Conservation (phyloP, 306 rosid species). For the Alnus glutinosa region DNA sequence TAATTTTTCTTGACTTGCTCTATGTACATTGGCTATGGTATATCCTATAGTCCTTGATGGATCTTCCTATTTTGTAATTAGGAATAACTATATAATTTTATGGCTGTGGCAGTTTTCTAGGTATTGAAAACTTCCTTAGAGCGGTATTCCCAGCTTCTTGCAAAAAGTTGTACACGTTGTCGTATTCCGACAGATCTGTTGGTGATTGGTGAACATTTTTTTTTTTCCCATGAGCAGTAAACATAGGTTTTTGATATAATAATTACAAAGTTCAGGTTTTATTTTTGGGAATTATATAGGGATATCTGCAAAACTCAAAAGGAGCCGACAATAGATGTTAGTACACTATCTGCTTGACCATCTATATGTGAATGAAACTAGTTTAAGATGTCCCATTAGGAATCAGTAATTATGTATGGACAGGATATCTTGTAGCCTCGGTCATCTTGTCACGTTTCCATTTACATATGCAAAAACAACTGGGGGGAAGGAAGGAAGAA, state of each 20-base stretch:
- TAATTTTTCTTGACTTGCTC: slow-evolving; percentile 19
- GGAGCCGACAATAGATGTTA: background rate
- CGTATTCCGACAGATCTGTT: background rate
- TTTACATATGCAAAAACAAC: background rate
- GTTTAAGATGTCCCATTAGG: background rate
- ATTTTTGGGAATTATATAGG: background rate
- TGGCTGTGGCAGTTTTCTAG: background rate
- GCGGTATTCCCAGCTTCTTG: background rate
- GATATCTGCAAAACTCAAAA: background rate
- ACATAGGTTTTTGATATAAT: background rate
- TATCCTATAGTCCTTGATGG: background rate
- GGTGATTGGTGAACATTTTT: background rate
- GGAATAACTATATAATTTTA: background rate
- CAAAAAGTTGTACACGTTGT: background rate
- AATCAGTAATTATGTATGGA: background rate
- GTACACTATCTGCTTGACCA: background rate
- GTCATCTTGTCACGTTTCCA: background rate
- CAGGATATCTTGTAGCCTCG: background rate
- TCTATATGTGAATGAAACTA: background rate
- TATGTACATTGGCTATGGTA: background rate
- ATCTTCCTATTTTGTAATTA: background rate
- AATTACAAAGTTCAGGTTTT: background rate
- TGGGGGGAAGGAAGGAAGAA: background rate
- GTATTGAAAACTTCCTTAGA: background rate
- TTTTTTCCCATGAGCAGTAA: too few species aligned